Conservation (phyloP, 768 basidiomycete genomes). For the Termitomyces sp. region DNA sequence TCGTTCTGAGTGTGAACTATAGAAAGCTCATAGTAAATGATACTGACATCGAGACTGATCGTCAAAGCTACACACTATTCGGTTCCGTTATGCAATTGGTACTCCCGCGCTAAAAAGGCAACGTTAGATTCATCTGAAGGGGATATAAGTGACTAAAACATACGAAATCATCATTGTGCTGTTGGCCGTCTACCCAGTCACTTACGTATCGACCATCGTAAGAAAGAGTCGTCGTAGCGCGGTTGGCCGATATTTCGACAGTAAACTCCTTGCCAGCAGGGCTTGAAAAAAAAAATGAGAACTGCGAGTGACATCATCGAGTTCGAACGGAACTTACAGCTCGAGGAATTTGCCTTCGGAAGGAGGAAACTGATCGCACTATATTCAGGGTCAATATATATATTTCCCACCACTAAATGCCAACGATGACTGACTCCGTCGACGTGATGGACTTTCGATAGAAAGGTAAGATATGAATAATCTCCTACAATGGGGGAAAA, state of each 20-base stretch:
- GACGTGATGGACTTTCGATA: slow-evolving; percentile 26
- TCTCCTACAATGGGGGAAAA: not conserved
- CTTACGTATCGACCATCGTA: slow-evolving; percentile 30
- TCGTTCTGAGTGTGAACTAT: slow-evolving; percentile 50
- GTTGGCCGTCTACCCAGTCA: slow-evolving; percentile 41
- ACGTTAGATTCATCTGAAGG: not conserved
- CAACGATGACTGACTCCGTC: slow-evolving; percentile 22
- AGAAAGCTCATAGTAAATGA: not conserved
- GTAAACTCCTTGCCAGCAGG: slow-evolving; percentile 44
- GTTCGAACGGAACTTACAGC: slow-evolving; percentile 24
- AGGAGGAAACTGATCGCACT: slow-evolving; percentile 41
- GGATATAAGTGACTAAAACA: slow-evolving; percentile 11
- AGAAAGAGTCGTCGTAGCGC: slow-evolving; percentile 39
- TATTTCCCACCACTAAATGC: not conserved
- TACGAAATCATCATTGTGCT: slow-evolving; percentile 40
- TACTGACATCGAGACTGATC: not conserved
- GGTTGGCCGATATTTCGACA: slow-evolving; percentile 44
- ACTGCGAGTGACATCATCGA: not conserved
- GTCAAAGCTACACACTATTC: slow-evolving; percentile 32
- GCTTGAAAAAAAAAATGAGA: slow-evolving; percentile 15
- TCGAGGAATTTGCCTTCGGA: slow-evolving; percentile 34
- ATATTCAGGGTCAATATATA: not conserved
- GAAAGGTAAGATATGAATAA: not conserved
- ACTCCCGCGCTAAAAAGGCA: slow-evolving; percentile 14
- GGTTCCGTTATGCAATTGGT: slow-evolving; percentile 41